Conservation (phyloP, 1,139 yeast genomes). For the Yamadazyma trypodendri region DNA sequence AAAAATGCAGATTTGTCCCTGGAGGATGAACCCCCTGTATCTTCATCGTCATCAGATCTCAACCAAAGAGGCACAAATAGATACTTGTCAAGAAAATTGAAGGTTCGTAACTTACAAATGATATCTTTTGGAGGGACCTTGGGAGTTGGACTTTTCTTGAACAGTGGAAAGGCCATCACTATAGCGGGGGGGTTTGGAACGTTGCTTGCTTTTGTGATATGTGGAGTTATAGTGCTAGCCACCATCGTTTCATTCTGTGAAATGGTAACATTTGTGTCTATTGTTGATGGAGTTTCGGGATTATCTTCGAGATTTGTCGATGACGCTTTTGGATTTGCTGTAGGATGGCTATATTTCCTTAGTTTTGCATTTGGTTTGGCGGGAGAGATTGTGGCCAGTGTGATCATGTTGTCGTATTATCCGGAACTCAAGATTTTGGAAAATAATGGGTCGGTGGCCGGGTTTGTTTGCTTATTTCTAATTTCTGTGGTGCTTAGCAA, state of each 20-base stretch:
- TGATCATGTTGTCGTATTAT: slow-evolving; percentile 70
- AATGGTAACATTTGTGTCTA: slow-evolving; percentile 80
- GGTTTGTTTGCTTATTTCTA: slow-evolving; percentile 64
- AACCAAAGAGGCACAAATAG: slow-evolving; percentile 10
- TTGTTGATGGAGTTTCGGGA: slow-evolving; percentile 78
- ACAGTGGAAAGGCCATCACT: slow-evolving; percentile 75
- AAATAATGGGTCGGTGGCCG: slow-evolving; percentile 52
- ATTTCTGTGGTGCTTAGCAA: slow-evolving; percentile 52
- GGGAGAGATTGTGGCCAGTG: slow-evolving; percentile 77
- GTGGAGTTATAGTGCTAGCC: slow-evolving; percentile 66
- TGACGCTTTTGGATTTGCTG: slow-evolving; percentile 80
- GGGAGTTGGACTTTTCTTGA: slow-evolving; percentile 77
- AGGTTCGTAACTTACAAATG: slow-evolving; percentile 74
- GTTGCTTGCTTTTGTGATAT: slow-evolving; percentile 62
- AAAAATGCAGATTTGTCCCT: slow-evolving; percentile 12
- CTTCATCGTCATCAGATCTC: slow-evolving; percentile 13
- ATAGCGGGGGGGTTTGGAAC: slow-evolving; percentile 86
- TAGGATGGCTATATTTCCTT: slow-evolving; percentile 77
- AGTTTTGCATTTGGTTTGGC: slow-evolving; percentile 75
- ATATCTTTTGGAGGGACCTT: slow-evolving; percentile 81
- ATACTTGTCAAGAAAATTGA: slow-evolving; percentile 50
- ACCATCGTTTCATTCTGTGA: slow-evolving; percentile 80
- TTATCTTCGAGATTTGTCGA: slow-evolving; percentile 78
- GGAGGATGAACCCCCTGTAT: slow-evolving; percentile 10
- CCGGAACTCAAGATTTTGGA: slow-evolving; percentile 49